A percentile compares a stretch with the other conserved stretches of the same genome.
phyloP scores from a whole-genome alignment of 306 rosid genomes.

The Luffa acutangula region DNA sequence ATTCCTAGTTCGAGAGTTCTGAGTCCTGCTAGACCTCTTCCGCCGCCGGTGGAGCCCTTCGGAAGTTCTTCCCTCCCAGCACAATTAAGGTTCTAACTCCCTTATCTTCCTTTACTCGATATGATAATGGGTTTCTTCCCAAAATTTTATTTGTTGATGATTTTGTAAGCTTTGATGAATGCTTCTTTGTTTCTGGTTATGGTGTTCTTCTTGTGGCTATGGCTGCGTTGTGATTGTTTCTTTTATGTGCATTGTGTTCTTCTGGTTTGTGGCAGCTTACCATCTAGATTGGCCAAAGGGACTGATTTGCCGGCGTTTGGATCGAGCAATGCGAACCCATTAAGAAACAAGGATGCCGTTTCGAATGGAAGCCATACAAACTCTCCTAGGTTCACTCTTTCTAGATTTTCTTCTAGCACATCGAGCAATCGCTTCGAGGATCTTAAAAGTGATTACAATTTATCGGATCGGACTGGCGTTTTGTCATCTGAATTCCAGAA shows the following conservation, averaged over 20 bases:
- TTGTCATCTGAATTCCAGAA: constrained; percentile 28
- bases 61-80: constrained; percentile 28
- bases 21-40: constrained; percentile 43
- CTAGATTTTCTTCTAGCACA: constrained; percentile 52
- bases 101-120: background rate
- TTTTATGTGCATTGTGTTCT: background rate
- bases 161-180: background rate
- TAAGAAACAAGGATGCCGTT: constrained; percentile 18
- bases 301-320: constrained; percentile 51
- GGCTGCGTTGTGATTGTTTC: background rate
- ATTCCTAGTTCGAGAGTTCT: constrained; percentile 18
- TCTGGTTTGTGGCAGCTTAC: constrained; percentile 40
- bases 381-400: constrained; percentile 27
- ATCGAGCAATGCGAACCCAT: constrained; percentile 23
- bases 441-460: constrained; percentile 16
- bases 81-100: constrained; percentile 40
- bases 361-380: constrained; percentile 31
- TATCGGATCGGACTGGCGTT: constrained; percentile 23
- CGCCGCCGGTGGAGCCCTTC: constrained; percentile 25
- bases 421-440: constrained; percentile 29
- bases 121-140: background rate
- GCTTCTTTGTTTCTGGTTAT: background rate
- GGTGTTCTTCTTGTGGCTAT: background rate
- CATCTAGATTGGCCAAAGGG: constrained; percentile 39
- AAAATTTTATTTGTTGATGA: background rate